phyloP scores from a whole-genome alignment of 2,329 filamentous ascomycete species.

The Byssothecium circinans region DNA sequence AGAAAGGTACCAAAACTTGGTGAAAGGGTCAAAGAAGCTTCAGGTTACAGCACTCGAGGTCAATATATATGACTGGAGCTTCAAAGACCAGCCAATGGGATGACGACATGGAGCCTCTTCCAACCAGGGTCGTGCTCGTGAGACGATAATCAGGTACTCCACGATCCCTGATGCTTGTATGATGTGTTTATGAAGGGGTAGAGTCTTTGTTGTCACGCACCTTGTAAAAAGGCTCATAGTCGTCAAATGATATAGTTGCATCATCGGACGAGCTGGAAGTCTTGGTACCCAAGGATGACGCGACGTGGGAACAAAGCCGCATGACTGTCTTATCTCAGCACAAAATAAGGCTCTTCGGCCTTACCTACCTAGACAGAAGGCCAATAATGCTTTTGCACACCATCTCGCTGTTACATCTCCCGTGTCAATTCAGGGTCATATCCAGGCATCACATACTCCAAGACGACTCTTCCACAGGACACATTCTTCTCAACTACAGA shows the following conservation, averaged over 20 bases:
- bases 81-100: constrained; percentile 1
- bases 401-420: too few relatives aligned
- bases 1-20: not conserved
- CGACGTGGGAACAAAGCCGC: not conserved
- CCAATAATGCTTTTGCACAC: too few relatives aligned
- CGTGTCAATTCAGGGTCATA: too few relatives aligned
- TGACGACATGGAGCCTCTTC: not conserved
- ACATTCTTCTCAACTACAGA: too few relatives aligned
- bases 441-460: too few relatives aligned
- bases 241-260: too few relatives aligned
- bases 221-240: too few relatives aligned
- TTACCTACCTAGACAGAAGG: too few relatives aligned
- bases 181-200: not conserved
- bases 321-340: not conserved
- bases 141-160: constrained; percentile 4
- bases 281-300: not conserved
- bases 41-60: constrained; percentile 9
- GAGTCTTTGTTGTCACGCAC: too few relatives aligned
- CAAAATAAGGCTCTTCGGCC: too few relatives aligned
- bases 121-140: not conserved
- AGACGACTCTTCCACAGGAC: too few relatives aligned
- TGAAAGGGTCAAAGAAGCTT: not conserved
- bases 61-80: constrained; percentile 3
- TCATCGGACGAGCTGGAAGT: too few relatives aligned
- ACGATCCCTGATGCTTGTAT: not conserved